phyloP scores from a whole-genome alignment of 1,139 yeast genomes.

The Groenewaldozyma auringiensis region DNA sequence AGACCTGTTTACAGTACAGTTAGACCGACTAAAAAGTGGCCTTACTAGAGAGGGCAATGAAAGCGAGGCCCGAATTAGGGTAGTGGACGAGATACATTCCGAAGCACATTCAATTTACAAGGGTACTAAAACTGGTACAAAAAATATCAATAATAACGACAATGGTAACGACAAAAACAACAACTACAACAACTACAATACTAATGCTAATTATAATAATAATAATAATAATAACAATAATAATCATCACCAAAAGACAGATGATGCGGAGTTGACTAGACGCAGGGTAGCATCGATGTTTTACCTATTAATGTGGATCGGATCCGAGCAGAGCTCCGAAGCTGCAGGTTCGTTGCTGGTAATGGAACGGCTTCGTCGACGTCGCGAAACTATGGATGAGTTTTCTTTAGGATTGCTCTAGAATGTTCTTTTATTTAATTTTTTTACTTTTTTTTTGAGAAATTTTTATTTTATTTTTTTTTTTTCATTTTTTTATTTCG shows the following conservation, averaged over 20 bases:
- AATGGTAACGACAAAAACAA: too few relatives aligned
- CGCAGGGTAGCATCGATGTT: neutral
- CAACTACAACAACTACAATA: too few relatives aligned
- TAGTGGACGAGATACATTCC: neutral
- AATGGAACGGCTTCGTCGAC: neutral
- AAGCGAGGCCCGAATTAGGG: neutral
- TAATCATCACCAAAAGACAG: neutral
- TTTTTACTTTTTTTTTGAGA: neutral
- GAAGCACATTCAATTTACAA: neutral
- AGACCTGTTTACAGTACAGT: slow-evolving; percentile 25
- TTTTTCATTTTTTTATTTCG: neutral
- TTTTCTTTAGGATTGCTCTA: too few relatives aligned
- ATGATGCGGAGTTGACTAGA: neutral
- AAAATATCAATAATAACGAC: too few relatives aligned
- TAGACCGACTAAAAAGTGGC: slow-evolving; percentile 15
- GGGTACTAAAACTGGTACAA: neutral
- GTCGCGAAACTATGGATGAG: neutral
- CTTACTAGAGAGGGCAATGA: neutral
- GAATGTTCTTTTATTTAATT: too few relatives aligned
- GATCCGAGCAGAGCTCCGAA: neutral
- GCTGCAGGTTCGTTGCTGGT: slow-evolving; percentile 2
- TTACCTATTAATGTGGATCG: neutral
- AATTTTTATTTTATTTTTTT: neutral
- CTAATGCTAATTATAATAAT: too few relatives aligned
- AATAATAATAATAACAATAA: neutral